Conservation (phyloP, 129 eudicot genomes). For the Ambrosia artemisiifolia region DNA sequence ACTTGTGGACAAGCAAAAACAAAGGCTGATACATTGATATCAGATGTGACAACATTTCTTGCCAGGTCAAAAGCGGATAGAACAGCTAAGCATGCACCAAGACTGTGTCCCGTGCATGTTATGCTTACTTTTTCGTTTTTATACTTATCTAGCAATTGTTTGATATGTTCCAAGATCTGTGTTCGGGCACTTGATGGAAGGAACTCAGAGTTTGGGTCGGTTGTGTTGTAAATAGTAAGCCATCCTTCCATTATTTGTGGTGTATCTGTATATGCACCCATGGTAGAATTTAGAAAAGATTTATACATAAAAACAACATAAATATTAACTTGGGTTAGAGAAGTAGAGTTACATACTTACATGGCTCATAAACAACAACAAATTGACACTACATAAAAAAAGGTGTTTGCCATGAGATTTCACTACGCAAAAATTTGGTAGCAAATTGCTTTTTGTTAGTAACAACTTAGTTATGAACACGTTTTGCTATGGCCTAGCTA, state of each 20-base stretch:
- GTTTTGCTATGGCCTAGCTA: too few species aligned
- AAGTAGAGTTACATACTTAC: too few species aligned
- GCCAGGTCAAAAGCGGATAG: constrained; percentile 32
- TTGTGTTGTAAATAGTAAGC: constrained; percentile 26
- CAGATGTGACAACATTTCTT: constrained; percentile 14
- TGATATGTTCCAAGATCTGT: constrained; percentile 17
- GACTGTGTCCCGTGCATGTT: constrained; percentile 34
- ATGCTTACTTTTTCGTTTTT: constrained; percentile 31
- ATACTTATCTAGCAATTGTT: constrained; percentile 10
- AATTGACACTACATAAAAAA: too few species aligned
- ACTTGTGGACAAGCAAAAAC: constrained; percentile 23
- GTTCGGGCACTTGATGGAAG: constrained; percentile 27
- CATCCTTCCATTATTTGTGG: constrained; percentile 29
- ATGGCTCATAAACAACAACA: too few species aligned
- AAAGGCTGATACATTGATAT: constrained; percentile 21
- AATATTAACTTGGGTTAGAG: too few species aligned
- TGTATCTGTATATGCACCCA: background rate
- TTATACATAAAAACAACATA: too few species aligned
- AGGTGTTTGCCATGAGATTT: too few species aligned
- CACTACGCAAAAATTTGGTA: too few species aligned
- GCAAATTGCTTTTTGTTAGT: too few species aligned
- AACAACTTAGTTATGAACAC: too few species aligned
- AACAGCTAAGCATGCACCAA: constrained; percentile 27
- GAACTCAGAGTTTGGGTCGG: constrained; percentile 16
- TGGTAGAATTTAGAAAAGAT: too few species aligned